Evolutionary conservation across 768 basidiomycete species (phyloP), one percentile per base, ranked within the genome.

Genomic region (Mycena olivaceomarginata): DNA sequence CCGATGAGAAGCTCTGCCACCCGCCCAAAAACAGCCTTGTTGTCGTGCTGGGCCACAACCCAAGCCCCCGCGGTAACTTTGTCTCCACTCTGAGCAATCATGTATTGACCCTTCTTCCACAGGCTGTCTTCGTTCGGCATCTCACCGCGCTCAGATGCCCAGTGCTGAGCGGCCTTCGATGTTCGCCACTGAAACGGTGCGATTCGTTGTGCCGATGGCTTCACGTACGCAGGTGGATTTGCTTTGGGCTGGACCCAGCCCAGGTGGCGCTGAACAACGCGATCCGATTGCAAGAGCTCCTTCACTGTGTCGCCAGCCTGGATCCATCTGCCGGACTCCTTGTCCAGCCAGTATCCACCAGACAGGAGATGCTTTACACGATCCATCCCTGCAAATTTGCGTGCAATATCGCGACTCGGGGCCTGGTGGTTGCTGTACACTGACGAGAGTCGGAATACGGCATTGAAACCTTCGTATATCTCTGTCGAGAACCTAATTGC

Each of bases 401-500:
- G 13, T 0, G 85, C 82, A 48, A 85, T 86, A 71, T 88, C 85
- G 2, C 82, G 83, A 69, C 86, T 87, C 4, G 87, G 86, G 1
- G 85, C 83, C 2, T 78, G 83, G 46, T 84, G 84, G 75, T 89
- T 89, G 37, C 83, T 85, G 46, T 81, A 74, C 12, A 89, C 77
- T 13, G 82, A 85, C 40, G 83, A 84, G 2, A 83, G 20, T 0
- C 86, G 37, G n/a, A n/a, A n/a, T n/a, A n/a, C n/a, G n/a, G n/a
- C n/a, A n/a, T n/a, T n/a, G n/a, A n/a, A n/a, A n/a, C 79, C 83
- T 70, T 90, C 88, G 70, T 83, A 89, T 0, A 81, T 67, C 74
- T 90, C 88, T 0, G 87, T 89, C 0, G 87, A 82, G 48, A 77
- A 83, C 0, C 81, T 64, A 20, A 87, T 79, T 0, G 82, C 75